Conservation (phyloP, 2,329 filamentous ascomycete species). For the Berkeleyomyces rouxiae region DNA sequence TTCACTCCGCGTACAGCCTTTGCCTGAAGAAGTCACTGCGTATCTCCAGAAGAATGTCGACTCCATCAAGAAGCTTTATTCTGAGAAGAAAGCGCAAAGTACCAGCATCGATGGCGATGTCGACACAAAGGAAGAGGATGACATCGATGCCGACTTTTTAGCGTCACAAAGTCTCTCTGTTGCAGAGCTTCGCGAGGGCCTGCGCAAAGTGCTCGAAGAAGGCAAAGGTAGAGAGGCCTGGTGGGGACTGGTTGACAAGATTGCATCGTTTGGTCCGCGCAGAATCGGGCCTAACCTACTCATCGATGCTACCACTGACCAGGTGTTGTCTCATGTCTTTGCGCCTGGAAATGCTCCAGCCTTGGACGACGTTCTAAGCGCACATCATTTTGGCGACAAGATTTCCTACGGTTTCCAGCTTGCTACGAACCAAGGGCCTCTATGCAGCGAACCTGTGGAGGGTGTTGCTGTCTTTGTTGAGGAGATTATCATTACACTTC, state of each 20-base stretch:
- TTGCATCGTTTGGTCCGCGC: conserved; percentile 79
- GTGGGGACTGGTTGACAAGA: conserved; percentile 59
- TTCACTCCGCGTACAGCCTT: conserved; percentile 57
- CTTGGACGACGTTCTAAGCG: conserved; percentile 34
- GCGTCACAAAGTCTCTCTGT: conserved; percentile 48
- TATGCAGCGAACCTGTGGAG: conserved; percentile 86
- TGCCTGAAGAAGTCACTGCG: conserved; percentile 63
- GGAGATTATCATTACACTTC: conserved; percentile 46
- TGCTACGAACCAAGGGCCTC: conserved; percentile 69
- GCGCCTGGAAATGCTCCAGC: conserved; percentile 22
- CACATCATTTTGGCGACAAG: conserved; percentile 70
- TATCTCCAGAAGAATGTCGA: conserved; percentile 69
- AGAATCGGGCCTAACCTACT: conserved; percentile 77
- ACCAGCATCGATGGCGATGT: conserved; percentile 22
- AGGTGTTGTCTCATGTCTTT: conserved; percentile 58
- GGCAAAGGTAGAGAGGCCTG: conserved; percentile 62
- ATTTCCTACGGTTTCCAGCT: conserved; percentile 90
- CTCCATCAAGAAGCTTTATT: conserved; percentile 64
- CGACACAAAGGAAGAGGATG: conserved; percentile 21
- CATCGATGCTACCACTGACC: conserved; percentile 58
- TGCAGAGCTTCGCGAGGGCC: conserved; percentile 59
- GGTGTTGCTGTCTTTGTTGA: conserved; percentile 85
- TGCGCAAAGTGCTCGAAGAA: conserved; percentile 51
- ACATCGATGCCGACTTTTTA: conserved; percentile 38
- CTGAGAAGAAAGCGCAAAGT: conserved; percentile 42